Percentiles rank a stretch among this genome's conserved stretches.
Evolutionary conservation across 2,329 filamentous ascomycete species (phyloP).

Genomic region (Diaporthe sp.): DNA sequence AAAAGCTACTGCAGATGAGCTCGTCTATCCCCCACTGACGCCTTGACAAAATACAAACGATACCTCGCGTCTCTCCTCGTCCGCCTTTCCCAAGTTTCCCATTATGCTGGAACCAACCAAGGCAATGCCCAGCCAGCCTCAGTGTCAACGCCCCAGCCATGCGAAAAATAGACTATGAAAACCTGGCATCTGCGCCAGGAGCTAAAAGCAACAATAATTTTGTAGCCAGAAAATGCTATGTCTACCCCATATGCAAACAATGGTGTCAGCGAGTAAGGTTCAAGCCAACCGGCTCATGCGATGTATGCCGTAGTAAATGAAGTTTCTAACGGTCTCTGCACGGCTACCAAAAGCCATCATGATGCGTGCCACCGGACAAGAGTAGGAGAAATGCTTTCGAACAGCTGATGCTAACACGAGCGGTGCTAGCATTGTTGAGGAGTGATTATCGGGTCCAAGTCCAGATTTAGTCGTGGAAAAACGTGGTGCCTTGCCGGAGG

Average conservation of each 20-base stretch:
- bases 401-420: not conserved
- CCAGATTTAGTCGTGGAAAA: constrained; percentile 62
- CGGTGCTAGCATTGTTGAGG: not conserved
- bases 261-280: constrained; percentile 26
- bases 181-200: constrained; percentile 18
- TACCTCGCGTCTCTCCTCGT: constrained; percentile 16
- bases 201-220: constrained; percentile 34
- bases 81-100: constrained; percentile 18
- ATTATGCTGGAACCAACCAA: constrained; percentile 30
- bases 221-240: constrained; percentile 39
- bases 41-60: constrained; percentile 22
- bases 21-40: constrained; percentile 30
- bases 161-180: constrained; percentile 34
- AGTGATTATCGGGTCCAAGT: not conserved
- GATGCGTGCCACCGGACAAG: constrained; percentile 17
- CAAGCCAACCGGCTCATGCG: constrained; percentile 35
- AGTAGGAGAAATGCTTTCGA: not conserved
- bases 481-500: constrained; percentile 61
- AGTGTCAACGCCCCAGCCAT: constrained; percentile 41
- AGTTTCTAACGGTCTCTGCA: constrained; percentile 13
- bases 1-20: constrained; percentile 31
- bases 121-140: constrained; percentile 28
- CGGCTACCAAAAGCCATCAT: constrained; percentile 8
- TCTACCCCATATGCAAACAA: constrained; percentile 38
- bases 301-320: constrained; percentile 37